Conservation (phyloP, 2,329 filamentous ascomycete genomes). For the Talaromyces verruculosus region DNA sequence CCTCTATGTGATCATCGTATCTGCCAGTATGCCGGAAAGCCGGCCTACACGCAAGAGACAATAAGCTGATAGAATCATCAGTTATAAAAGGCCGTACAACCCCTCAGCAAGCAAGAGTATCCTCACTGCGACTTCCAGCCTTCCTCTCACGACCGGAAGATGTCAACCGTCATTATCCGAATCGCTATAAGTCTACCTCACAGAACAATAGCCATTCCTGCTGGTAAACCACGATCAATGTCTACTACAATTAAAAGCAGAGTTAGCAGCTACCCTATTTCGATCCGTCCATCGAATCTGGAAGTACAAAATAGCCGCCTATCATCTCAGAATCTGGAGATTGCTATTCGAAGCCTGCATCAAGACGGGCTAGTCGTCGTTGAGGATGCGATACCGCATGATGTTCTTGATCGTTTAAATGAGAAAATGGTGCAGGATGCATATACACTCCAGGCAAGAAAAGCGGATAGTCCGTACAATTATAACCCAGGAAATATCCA, state of each 20-base stretch:
- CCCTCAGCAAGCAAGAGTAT: neutral
- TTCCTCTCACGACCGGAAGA: neutral
- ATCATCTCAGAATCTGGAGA: slow-evolving; percentile 54
- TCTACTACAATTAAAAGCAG: neutral
- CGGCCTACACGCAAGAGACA: neutral
- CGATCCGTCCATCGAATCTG: slow-evolving; percentile 41
- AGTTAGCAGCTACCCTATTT: slow-evolving; percentile 26
- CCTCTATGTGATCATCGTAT: neutral
- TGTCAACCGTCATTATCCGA: neutral
- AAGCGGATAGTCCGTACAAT: slow-evolving; percentile 27
- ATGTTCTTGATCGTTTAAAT: slow-evolving; percentile 57
- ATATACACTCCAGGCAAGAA: slow-evolving; percentile 53
- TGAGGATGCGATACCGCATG: slow-evolving; percentile 53
- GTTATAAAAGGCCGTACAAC: neutral
- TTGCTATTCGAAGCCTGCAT: slow-evolving; percentile 54
- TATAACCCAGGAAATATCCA: slow-evolving; percentile 51
- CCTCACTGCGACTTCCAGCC: neutral
- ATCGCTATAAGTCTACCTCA: neutral
- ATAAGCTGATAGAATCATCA: neutral
- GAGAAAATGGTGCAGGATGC: slow-evolving; percentile 61
- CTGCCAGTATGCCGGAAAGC: neutral
- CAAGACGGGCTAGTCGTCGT: slow-evolving; percentile 59
- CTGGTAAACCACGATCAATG: neutral
- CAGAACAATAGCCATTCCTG: neutral
- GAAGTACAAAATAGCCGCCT: slow-evolving; percentile 47